Evolutionary conservation across 345 rosid genomes (phyloP).

Genomic region (Acer negundo): DNA sequence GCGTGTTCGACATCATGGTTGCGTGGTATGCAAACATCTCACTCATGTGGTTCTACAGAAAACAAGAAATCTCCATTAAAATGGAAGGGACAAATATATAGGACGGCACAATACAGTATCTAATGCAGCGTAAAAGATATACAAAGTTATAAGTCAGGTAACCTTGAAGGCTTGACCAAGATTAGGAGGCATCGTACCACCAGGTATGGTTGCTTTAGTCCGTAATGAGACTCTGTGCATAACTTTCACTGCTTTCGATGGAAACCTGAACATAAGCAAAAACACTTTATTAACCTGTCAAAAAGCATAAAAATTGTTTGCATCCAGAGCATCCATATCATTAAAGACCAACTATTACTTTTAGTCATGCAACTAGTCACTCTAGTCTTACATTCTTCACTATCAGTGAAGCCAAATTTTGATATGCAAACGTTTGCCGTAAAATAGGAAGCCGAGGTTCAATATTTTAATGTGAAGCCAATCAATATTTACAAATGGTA

Average conservation of each 20-base stretch:
- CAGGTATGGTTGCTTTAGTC: constrained; percentile 86
- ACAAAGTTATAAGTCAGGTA: neutral
- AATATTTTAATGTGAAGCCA: neutral
- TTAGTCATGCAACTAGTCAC: no score
- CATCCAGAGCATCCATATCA: neutral
- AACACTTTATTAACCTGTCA: constrained; percentile 8
- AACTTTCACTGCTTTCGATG: constrained; percentile 93
- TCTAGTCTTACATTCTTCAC: constrained; percentile 37
- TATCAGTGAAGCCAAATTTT: neutral
- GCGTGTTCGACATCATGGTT: constrained; percentile 99
- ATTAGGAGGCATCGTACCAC: constrained; percentile 78
- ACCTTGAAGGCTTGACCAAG: constrained; percentile 92
- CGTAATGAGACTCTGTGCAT: constrained; percentile 94
- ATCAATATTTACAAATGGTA: neutral
- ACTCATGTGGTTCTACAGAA: constrained; percentile 85
- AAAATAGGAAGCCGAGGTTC: neutral
- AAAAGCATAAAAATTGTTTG: neutral
- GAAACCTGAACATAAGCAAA: constrained; percentile 55
- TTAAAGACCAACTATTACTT: neutral
- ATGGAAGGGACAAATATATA: neutral
- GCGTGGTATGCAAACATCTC: constrained; percentile 99
- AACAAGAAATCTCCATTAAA: constrained; percentile 18
- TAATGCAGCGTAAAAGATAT: neutral
- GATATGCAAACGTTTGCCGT: neutral
- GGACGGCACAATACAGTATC: neutral